Conservation (phyloP, 257 asterid species). For the Vinca minor region DNA sequence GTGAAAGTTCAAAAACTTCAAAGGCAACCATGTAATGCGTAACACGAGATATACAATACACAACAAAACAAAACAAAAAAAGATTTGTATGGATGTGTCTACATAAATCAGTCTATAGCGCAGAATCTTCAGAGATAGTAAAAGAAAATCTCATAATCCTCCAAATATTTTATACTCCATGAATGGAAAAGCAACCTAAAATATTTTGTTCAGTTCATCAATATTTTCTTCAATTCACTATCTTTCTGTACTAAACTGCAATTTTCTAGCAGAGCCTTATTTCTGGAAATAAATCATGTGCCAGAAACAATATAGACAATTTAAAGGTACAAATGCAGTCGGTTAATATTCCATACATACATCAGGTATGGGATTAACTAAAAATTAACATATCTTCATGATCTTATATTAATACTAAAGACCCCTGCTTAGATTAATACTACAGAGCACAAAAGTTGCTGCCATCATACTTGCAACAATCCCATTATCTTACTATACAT, state of each 20-base stretch:
- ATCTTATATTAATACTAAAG: no score
- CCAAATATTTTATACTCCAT: neutral
- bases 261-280: neutral
- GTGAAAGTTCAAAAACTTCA: neutral
- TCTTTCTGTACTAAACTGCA: neutral
- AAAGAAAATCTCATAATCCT: neutral
- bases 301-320: neutral
- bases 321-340: neutral
- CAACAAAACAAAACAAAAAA: neutral
- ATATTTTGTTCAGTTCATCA: neutral
- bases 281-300: no score
- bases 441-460: no score
- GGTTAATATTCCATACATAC: no score
- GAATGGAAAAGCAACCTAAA: neutral
- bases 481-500: no score
- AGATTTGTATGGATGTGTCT: neutral
- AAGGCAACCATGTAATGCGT: neutral
- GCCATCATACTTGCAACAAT: no score
- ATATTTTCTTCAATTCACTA: neutral
- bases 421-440: no score
- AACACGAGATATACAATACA: neutral
- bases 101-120: neutral
- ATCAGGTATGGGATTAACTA: neutral
- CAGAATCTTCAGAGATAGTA: neutral
- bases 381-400: neutral